These are phyloP conservation scores for Epichloe hybrida DNA, from an alignment of 2,329 filamentous ascomycete genomes.

Conservation along the genomic window DNA sequence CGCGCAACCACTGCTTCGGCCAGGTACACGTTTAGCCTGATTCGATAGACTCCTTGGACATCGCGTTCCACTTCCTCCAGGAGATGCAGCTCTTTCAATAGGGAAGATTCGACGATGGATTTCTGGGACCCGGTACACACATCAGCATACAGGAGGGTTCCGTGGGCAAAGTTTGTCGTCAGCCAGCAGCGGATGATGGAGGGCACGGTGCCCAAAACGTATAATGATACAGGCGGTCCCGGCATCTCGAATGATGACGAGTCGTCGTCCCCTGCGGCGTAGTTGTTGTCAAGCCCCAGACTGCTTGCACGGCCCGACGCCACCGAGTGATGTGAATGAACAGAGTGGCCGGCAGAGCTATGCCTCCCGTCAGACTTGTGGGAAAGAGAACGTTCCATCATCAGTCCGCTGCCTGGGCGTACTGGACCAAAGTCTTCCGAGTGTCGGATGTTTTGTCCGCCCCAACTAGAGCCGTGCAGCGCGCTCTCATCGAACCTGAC, in stretches of 20 bases:
- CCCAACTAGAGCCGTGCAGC: constrained; percentile 75
- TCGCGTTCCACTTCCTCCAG: constrained; percentile 51
- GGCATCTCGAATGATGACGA: constrained; percentile 60
- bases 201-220: constrained; percentile 76
- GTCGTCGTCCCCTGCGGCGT: constrained; percentile 45
- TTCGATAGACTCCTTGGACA: constrained; percentile 50
- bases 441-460: constrained; percentile 61
- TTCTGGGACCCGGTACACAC: constrained; percentile 84
- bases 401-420: constrained; percentile 66
- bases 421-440: constrained; percentile 70
- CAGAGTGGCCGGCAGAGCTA: constrained; percentile 80
- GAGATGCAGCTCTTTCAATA: constrained; percentile 64
- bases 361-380: constrained; percentile 94
- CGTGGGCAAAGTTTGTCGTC: constrained; percentile 78
- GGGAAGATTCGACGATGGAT: constrained; percentile 64
- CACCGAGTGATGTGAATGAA: constrained; percentile 54
- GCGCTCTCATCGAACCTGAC: constrained; percentile 96
- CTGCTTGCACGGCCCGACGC: constrained; percentile 76
- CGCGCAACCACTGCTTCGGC: constrained; percentile 79
- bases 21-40: constrained; percentile 74
- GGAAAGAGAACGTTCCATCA: constrained; percentile 84
- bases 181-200: constrained; percentile 95
- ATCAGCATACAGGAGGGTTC: constrained; percentile 78
- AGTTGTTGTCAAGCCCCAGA: constrained; percentile 66
- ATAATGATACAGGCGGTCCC: constrained; percentile 68